Percentiles rank a stretch among this genome's conserved stretches.
Conservation (phyloP, 169 alveolate genomes). For the Besnoitia besnoiti region DNA sequence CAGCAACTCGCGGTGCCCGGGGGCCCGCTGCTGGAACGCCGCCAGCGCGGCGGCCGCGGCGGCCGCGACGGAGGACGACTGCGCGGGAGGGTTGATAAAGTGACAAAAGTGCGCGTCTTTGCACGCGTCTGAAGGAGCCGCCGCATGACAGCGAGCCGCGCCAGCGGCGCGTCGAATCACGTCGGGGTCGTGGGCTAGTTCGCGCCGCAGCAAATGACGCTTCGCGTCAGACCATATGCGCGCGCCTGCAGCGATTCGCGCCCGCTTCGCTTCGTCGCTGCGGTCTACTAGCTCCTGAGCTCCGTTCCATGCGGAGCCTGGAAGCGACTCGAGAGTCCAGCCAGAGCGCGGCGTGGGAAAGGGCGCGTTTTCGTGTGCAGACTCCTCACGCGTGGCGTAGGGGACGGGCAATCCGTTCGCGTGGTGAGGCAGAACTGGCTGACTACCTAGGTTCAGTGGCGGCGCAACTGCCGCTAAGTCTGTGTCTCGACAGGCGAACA, state of each 20-base stretch:
- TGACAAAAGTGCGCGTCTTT: constrained; percentile 34
- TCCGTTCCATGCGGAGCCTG: not conserved
- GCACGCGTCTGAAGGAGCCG: constrained; percentile 44
- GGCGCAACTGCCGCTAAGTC: constrained; percentile 28
- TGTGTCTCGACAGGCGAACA: constrained; percentile 43
- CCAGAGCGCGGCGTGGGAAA: not conserved
- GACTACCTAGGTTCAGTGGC: not conserved
- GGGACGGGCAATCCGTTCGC: not conserved
- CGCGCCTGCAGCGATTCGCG: not conserved
- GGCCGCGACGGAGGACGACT: constrained; percentile 21
- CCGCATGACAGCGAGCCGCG: constrained; percentile 45
- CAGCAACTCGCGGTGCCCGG: constrained; percentile 54
- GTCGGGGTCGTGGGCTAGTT: not conserved
- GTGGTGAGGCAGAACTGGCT: not conserved
- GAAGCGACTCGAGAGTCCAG: not conserved
- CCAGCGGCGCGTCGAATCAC: constrained; percentile 2
- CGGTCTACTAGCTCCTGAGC: not conserved
- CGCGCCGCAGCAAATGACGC: constrained; percentile 35
- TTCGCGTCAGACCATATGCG: constrained; percentile 32
- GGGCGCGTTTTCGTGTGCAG: too few species aligned
- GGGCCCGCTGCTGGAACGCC: constrained; percentile 52
- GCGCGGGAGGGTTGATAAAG: constrained; percentile 28
- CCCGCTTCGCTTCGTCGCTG: not conserved
- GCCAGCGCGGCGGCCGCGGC: constrained; percentile 57
- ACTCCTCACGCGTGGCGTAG: not conserved